phyloP scores from a whole-genome alignment of 768 basidiomycete genomes.

The Termitomyces sp. region DNA sequence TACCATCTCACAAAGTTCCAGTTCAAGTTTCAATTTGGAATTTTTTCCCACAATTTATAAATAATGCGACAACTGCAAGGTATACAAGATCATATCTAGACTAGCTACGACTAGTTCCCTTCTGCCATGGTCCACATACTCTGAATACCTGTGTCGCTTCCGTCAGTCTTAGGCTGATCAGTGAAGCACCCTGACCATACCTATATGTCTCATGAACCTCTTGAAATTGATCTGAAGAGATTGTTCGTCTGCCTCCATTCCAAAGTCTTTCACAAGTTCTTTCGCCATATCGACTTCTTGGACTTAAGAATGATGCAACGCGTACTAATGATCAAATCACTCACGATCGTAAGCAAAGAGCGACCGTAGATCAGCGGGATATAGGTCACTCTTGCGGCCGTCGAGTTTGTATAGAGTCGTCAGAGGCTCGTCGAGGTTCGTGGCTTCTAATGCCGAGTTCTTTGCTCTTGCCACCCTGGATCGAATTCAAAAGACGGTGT shows the following conservation, averaged over 20 bases:
- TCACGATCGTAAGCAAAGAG: constrained; percentile 53
- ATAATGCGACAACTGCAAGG: no score
- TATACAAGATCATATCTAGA: background rate
- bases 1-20: constrained; percentile 22
- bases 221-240: constrained; percentile 44
- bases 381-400: constrained; percentile 43
- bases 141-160: background rate
- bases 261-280: constrained; percentile 47
- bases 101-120: background rate
- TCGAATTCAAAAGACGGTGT: background rate
- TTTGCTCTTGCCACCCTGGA: constrained; percentile 44
- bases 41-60: constrained; percentile 9
- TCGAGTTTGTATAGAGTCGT: constrained; percentile 43
- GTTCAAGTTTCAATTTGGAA: constrained; percentile 1
- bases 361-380: constrained; percentile 46
- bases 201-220: constrained; percentile 55
- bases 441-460: constrained; percentile 40
- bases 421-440: constrained; percentile 42
- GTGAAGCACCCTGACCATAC: constrained; percentile 21
- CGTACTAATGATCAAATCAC: constrained; percentile 13
- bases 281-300: constrained; percentile 35
- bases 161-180: background rate
- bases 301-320: constrained; percentile 5
- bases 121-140: background rate
- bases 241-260: constrained; percentile 38